Percentiles rank a stretch among this genome's conserved stretches.
Evolutionary conservation across 139 green algal genomes (phyloP).

Genomic region (Auxenochlorella pyrenoidosa): DNA sequence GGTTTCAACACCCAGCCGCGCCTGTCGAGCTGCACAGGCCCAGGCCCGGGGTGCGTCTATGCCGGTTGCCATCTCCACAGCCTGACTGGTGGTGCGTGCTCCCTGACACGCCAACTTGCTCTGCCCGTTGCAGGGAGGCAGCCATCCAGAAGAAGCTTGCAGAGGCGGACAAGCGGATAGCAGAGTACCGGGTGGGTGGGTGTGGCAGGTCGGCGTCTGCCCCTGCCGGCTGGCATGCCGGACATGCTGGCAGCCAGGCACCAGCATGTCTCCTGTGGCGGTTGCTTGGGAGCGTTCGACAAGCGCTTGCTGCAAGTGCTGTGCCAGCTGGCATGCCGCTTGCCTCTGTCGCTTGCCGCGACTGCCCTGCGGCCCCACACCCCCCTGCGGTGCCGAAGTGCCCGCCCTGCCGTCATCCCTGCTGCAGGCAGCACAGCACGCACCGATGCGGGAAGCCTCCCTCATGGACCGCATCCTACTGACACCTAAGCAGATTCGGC

Average conservation of each 20-base stretch:
- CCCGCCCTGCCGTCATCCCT: neutral
- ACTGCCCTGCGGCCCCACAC: neutral
- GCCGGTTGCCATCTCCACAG: no score
- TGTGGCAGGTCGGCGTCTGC: no score
- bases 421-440: neutral
- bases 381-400: no score
- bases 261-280: neutral
- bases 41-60: no score
- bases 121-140: conserved; percentile 32
- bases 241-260: no score
- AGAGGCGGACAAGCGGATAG: conserved; percentile 44
- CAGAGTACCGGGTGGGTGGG: conserved; percentile 45
- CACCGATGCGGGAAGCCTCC: conserved; percentile 15
- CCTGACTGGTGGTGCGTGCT: no score
- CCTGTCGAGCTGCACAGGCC: neutral
- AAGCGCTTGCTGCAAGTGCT: neutral
- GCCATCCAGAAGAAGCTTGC: conserved; percentile 49
- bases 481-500: conserved; percentile 42
- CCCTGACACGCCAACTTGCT: no score
- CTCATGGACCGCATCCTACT: conserved; percentile 43
- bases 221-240: neutral
- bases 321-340: neutral
- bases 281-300: neutral
- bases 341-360: neutral
- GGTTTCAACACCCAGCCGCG: no score